Evolutionary conservation across 768 basidiomycete genomes (phyloP), one percentile per base, ranked within the genome.

Genomic region (Collybiopsis confluens): DNA sequence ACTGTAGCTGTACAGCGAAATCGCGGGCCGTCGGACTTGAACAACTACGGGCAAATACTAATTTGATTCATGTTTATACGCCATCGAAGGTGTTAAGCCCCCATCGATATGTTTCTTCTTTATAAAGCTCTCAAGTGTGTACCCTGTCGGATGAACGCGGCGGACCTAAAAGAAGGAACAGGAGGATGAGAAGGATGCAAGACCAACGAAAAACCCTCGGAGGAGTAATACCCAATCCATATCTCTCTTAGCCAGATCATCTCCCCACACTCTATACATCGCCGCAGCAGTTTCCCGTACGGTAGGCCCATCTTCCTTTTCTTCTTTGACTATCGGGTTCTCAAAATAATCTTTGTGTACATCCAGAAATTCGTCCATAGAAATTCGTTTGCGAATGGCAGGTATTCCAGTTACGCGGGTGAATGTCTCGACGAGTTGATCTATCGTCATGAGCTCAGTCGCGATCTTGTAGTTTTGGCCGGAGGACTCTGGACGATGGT

Each of bases 211-310:
- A 16, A 59, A 64, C 48, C 68, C 58, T 18, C 77, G n/a, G n/a
- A n/a, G n/a, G n/a, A n/a, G n/a, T n/a, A n/a, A n/a, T n/a, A n/a
- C 64, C 74, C 75, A 77, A 5, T 71, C 69, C 67, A 74, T 70
- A 54, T 80, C 73, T 57, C 72, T 64, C 56, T 63, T 67, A 35
- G 78, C 61, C 35, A 77, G 59, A 56, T 72, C 72, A 47, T 80
- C 78, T 28, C 74, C 62, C 65, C 67, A 79, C 49, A 68, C 47
- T n/a, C 65, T 65, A 74, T 74, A 79, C 62, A 70, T 77, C 4
- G 66, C 70, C 20, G 63, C 64, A 59, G 78, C 77, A 60, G 75
- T 78, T 64, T 76, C 61, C 38, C 62, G 58, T n/a, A 66, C 62
- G 18, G 68, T 70, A 37, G 64, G 62, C 3, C 64, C 68, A 44